Evolutionary conservation across 1,139 yeast genomes (phyloP).

Genomic region (Wickerhamomyces sp.): DNA sequence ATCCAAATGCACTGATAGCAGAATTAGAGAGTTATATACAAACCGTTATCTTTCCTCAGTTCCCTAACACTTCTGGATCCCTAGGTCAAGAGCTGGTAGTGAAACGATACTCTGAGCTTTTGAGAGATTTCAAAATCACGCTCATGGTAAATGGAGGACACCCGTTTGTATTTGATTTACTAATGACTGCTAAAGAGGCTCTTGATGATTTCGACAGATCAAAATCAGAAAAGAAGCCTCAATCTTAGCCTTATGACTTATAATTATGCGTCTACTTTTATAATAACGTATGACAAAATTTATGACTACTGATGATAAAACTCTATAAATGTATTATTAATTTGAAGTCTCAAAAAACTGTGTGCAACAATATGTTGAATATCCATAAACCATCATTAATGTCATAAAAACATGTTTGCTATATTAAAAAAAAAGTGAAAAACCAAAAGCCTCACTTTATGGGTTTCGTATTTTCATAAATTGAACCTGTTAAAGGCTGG

Average conservation of each 20-base stretch:
- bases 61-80: conserved; percentile 13
- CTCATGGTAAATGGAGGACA: conserved; percentile 42
- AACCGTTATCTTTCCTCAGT: conserved; percentile 23
- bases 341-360: no score
- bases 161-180: conserved; percentile 38
- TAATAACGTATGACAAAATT: background rate
- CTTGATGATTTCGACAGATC: conserved; percentile 29
- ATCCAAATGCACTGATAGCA: conserved; percentile 21
- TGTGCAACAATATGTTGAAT: conserved; percentile 7
- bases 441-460: background rate
- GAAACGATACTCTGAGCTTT: conserved; percentile 33
- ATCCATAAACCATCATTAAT: conserved; percentile 1
- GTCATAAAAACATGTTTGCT: conserved; percentile 3
- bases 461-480: background rate
- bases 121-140: conserved; percentile 35
- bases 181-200: conserved; percentile 29
- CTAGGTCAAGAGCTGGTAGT: conserved; percentile 15
- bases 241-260: no score
- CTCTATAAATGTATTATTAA: background rate
- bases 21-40: conserved; percentile 27
- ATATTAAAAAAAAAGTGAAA: background rate
- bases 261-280: background rate
- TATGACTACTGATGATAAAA: background rate
- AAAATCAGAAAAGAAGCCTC: background rate
- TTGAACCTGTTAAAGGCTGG: conserved; percentile 1